These are phyloP conservation scores for Phytophthora melonis DNA, from an alignment of 352 stramenopile genomes.

Conservation along the genomic window DNA sequence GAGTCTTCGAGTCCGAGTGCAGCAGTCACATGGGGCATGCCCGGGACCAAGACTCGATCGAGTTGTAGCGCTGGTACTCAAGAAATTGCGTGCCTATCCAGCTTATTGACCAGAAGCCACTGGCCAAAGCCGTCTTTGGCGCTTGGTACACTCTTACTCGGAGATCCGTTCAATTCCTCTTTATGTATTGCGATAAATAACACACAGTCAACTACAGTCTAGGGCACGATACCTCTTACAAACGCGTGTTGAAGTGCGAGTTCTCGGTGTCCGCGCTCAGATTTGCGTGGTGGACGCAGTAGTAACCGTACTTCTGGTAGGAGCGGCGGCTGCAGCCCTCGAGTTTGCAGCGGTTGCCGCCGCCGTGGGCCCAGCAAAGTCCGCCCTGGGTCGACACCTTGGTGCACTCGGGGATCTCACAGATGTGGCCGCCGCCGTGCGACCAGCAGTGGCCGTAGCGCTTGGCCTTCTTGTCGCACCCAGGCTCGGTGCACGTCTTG, in stretches of 20 bases:
- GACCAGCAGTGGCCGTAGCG: constrained; percentile 79
- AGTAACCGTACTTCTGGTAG: constrained; percentile 73
- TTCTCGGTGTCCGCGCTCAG: constrained; percentile 7
- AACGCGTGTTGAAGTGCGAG: constrained; percentile 1
- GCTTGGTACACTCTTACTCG: neutral
- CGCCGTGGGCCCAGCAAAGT: constrained; percentile 75
- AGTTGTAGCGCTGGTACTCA: neutral
- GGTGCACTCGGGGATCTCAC: constrained; percentile 55
- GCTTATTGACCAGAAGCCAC: neutral
- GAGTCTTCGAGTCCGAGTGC: neutral
- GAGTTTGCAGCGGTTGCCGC: constrained; percentile 65
- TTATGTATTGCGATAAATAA: constrained; percentile 24
- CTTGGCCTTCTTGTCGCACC: constrained; percentile 72
- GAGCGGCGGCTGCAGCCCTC: constrained; percentile 66
- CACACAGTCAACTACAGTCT: neutral
- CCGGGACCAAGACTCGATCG: neutral
- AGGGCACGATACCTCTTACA: constrained; percentile 1
- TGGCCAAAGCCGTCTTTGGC: neutral
- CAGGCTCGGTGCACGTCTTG: constrained; percentile 68
- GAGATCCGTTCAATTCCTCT: neutral
- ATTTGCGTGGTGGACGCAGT: constrained; percentile 57
- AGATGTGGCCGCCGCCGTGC: constrained; percentile 73
- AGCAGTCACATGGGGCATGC: neutral
- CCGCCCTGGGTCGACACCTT: constrained; percentile 73
- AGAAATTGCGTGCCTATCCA: neutral